Conservation (phyloP, 768 basidiomycete genomes). For the Russula ochroleuca region DNA sequence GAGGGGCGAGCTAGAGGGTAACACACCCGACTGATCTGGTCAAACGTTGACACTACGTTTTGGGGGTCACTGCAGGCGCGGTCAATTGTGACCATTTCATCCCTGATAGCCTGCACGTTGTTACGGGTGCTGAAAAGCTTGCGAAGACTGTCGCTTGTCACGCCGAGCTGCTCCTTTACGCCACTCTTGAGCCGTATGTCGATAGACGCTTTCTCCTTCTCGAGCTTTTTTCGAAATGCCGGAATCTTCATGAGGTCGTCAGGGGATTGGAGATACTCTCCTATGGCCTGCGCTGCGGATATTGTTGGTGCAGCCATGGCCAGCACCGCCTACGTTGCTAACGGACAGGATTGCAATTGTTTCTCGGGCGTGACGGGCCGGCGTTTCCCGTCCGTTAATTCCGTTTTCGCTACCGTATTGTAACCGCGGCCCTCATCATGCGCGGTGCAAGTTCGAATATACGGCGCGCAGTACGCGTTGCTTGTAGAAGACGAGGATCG, state of each 20-base stretch:
- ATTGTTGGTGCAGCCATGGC: slow-evolving; percentile 50
- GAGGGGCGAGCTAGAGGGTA: neutral
- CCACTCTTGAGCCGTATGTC: slow-evolving; percentile 86
- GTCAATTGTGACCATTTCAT: slow-evolving; percentile 81
- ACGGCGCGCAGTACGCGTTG: neutral
- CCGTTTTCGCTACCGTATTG: too few relatives aligned
- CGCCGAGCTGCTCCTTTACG: slow-evolving; percentile 88
- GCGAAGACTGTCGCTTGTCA: slow-evolving; percentile 82
- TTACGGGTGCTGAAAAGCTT: slow-evolving; percentile 72
- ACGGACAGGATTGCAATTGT: neutral
- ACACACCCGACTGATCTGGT: slow-evolving; percentile 90
- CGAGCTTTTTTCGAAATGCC: slow-evolving; percentile 86
- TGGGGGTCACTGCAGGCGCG: slow-evolving; percentile 70
- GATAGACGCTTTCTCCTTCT: slow-evolving; percentile 94
- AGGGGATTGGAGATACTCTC: slow-evolving; percentile 88
- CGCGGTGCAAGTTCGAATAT: neutral
- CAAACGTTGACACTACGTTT: slow-evolving; percentile 79
- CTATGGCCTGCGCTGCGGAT: slow-evolving; percentile 82
- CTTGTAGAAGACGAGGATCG: neutral
- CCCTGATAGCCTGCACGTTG: slow-evolving; percentile 76
- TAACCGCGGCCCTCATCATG: too few relatives aligned
- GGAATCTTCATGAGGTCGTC: slow-evolving; percentile 89
- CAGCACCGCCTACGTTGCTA: neutral
- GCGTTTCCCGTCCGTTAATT: neutral
- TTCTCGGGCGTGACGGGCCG: neutral